Base-by-base conservation (phyloP, 768 basidiomycete genomes). In the Leccinum variicolor region DNA sequence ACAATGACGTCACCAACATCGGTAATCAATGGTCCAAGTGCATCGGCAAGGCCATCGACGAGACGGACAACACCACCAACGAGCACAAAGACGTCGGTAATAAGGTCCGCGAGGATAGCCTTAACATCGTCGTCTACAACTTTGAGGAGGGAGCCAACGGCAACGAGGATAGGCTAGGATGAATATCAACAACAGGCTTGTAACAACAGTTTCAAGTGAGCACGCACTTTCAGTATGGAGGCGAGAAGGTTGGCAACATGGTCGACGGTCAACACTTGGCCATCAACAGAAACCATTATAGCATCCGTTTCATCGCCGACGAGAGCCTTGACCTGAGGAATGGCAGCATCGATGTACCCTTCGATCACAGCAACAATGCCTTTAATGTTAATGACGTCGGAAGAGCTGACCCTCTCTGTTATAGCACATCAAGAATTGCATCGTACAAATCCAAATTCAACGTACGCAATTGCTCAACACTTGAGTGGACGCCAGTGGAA, bases 401-500 rank as follows among this genome's bases (percentile, higher is more conserved):
- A 46, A 31, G 62, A 5, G n/a, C 21, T 62, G 33, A 74, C 45
- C 52, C 26, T 68, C 28, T 50, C 74, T 76, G 41, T 14, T 15
- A 58, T 36, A 48, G 2, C 6, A 19, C 3, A n/a, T 71, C 13
- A 53, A 39, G 46, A 29, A 6, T 31, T 28, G 21, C 2, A 51
- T 56, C 14, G 25, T n/a, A 10, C 8, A 9, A 3, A 1, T n/a
- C 7, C 7, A 10, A 13, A n/a, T 2, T 21, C 28, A 8, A 68
- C 74, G 53, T 50, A 76, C 76, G 53, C 55, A 77, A 55, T 54
- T 65, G 45, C 1, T 58, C 51, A 14, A 57, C 51, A 49, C 48
- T 52, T 54, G 68, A 57, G 19, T 55, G 25, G 15, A 69, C 57
- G 56, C 66, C 49, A 26, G 33, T 51, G 6, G 34, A 56, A 7